Evolutionary conservation across 495 filamentous ascomycete genomes (phyloP).

Genomic region (Neurospora tetraspora): DNA sequence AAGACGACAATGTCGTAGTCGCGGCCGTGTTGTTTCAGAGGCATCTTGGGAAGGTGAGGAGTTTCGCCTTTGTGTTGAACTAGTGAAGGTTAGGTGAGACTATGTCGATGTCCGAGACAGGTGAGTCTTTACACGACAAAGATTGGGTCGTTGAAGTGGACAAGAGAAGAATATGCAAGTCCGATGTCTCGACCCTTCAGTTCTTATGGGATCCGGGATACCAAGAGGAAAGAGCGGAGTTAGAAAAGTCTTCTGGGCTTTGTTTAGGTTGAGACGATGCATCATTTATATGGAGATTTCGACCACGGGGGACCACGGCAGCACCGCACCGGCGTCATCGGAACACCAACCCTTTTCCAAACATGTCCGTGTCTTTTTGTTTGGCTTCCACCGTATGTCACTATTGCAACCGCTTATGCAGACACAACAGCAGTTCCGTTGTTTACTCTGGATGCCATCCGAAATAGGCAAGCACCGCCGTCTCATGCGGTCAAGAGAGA

Average conservation of each 20-base stretch:
- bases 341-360: slow-evolving; percentile 9
- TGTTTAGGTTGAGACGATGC: neutral
- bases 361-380: neutral
- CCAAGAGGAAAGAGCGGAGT: neutral
- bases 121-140: neutral
- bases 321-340: slow-evolving; percentile 38
- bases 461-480: slow-evolving; percentile 9
- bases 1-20: slow-evolving; percentile 78
- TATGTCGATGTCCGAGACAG: neutral
- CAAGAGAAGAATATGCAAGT: neutral
- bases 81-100: neutral
- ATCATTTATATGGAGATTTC: neutral
- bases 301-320: neutral
- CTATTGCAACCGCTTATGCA: neutral
- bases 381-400: neutral
- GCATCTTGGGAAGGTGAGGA: slow-evolving; percentile 17
- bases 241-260: neutral
- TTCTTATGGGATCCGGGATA: neutral
- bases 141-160: neutral
- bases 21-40: slow-evolving; percentile 37
- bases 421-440: neutral
- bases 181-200: neutral
- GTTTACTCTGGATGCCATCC: neutral
- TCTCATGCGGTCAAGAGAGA: neutral
- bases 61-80: neutral